Percentiles rank a stretch among this genome's conserved stretches.
Conservation (phyloP, 2,329 filamentous ascomycete species). For the Lachnellula occidentalis region DNA sequence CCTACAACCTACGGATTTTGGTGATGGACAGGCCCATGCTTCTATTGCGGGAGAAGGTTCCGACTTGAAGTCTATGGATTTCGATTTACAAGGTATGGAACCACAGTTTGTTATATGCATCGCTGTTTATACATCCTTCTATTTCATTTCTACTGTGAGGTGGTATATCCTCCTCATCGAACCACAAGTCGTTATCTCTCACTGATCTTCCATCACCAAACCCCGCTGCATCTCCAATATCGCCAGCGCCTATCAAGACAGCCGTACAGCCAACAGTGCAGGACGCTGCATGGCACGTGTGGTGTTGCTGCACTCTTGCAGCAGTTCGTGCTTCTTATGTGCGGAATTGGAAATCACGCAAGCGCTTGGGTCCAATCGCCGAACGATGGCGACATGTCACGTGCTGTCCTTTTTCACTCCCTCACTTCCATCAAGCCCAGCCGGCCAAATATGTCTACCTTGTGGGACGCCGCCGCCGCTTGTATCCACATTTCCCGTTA, state of each 20-base stretch:
- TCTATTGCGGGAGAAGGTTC: conserved; percentile 11
- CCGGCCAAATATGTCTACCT: background rate
- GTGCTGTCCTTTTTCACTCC: conserved; percentile 9
- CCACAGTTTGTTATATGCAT: background rate
- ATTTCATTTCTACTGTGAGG: too few relatives aligned
- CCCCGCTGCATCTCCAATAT: too few relatives aligned
- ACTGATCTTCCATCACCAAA: too few relatives aligned
- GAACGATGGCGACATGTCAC: conserved; percentile 26
- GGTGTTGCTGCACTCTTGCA: too few relatives aligned
- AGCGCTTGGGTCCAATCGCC: conserved; percentile 1
- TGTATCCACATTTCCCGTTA: conserved; percentile 1
- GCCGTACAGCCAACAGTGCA: too few relatives aligned
- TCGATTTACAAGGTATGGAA: conserved; percentile 39
- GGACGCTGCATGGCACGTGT: too few relatives aligned
- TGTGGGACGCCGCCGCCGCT: conserved; percentile 1
- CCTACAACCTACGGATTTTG: conserved; percentile 37
- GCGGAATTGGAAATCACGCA: background rate
- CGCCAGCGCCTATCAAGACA: too few relatives aligned
- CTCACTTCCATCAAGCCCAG: conserved; percentile 5
- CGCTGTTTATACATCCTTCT: too few relatives aligned
- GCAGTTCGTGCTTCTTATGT: background rate
- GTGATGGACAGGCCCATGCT: conserved; percentile 1
- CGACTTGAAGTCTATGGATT: conserved; percentile 45
- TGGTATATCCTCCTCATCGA: too few relatives aligned
- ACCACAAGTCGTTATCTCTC: too few relatives aligned